Conservation (phyloP, 306 rosid species). For the Begonia masoniana region DNA sequence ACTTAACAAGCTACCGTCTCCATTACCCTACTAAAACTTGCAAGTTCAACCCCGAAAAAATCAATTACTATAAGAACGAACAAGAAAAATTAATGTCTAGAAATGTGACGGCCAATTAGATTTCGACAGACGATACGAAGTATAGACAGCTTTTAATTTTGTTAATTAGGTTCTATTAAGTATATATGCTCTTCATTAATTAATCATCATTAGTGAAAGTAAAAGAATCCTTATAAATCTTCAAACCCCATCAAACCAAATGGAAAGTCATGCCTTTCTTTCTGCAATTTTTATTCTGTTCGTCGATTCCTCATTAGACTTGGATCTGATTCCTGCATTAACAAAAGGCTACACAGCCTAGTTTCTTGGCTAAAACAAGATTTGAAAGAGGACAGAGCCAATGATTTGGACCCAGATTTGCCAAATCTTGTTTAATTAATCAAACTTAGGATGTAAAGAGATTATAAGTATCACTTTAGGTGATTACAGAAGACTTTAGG, state of each 20-base stretch:
- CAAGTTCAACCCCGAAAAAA: background rate
- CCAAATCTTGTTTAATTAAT: too few species aligned
- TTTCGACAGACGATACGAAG: conserved; percentile 34
- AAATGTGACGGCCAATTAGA: conserved; percentile 20
- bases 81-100: conserved; percentile 11
- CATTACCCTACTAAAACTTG: too few species aligned
- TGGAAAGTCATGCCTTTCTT: conserved; percentile 27
- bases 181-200: conserved; percentile 7
- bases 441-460: too few species aligned
- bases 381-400: too few species aligned
- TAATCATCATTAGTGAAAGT: conserved; percentile 10
- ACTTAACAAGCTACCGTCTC: too few species aligned
- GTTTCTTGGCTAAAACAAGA: too few species aligned
- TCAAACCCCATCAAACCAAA: conserved; percentile 11
- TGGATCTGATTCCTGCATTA: conserved; percentile 10
- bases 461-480: too few species aligned
- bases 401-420: too few species aligned
- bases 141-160: conserved; percentile 39
- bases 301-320: background rate
- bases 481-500: too few species aligned
- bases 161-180: background rate
- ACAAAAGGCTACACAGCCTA: background rate
- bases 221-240: conserved; percentile 27
- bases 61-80: conserved; percentile 8
- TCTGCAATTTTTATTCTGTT: background rate